phyloP scores from a whole-genome alignment of 805 yeast species.

The Candida koratica region DNA sequence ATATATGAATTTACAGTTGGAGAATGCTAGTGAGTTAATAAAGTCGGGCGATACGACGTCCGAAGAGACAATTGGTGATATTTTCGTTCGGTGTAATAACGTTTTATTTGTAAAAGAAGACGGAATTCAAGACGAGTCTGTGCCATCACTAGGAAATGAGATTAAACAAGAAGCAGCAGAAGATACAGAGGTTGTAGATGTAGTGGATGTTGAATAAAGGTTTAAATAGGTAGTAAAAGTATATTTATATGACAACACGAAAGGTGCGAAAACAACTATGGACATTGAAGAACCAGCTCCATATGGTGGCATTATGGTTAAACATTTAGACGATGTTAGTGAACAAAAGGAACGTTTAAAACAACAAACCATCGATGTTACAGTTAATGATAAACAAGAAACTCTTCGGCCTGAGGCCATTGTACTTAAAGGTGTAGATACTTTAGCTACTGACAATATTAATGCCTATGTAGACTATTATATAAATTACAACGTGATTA shows the following conservation, averaged over 20 bases:
- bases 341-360: constrained; percentile 26
- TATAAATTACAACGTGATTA: constrained; percentile 25
- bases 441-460: constrained; percentile 56
- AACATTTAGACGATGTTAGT: constrained; percentile 38
- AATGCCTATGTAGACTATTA: constrained; percentile 51
- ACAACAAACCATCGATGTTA: constrained; percentile 31
- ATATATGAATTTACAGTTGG: constrained; percentile 84
- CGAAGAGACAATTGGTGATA: constrained; percentile 55
- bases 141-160: no score
- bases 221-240: background rate
- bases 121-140: background rate
- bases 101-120: constrained; percentile 68
- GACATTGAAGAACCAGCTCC: constrained; percentile 31
- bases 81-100: constrained; percentile 87
- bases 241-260: background rate
- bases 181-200: background rate
- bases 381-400: constrained; percentile 29
- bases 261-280: constrained; percentile 1
- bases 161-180: background rate
- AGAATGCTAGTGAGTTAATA: constrained; percentile 47
- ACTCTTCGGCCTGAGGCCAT: constrained; percentile 45
- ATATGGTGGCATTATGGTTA: constrained; percentile 40
- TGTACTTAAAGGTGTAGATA: constrained; percentile 58
- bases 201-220: background rate
- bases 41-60: constrained; percentile 42